A percentile compares a stretch with the other conserved stretches of the same genome.
These are phyloP conservation scores for Gomphus sp. DNA, from an alignment of 1,284 basidiomycete genomes.

Conservation along the genomic window DNA sequence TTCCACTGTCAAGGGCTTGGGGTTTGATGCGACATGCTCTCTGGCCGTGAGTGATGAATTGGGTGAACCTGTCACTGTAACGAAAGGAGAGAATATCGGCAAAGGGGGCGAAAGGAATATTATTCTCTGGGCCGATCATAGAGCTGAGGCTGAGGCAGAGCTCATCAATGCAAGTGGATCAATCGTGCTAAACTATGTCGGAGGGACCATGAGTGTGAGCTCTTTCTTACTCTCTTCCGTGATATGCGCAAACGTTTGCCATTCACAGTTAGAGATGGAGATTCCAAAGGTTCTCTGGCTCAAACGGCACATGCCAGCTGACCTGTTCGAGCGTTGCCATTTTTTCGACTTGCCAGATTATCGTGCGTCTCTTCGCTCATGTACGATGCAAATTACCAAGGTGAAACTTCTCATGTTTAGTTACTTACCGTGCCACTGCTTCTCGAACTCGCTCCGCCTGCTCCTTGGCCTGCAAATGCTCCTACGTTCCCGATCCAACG, in stretches of 20 bases:
- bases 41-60: conserved; percentile 77
- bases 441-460: conserved; percentile 80
- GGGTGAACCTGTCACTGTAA: conserved; percentile 76
- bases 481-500: conserved; percentile 65
- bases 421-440: conserved; percentile 85
- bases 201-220: conserved; percentile 91
- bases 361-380: conserved; percentile 21
- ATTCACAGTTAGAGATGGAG: conserved; percentile 85
- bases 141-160: conserved; percentile 87
- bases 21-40: conserved; percentile 97
- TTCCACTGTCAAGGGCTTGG: conserved; percentile 74
- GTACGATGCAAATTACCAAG: neutral
- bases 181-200: conserved; percentile 89
- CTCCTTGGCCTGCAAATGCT: conserved; percentile 95
- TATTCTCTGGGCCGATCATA: conserved; percentile 91
- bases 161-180: conserved; percentile 82
- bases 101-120: conserved; percentile 69
- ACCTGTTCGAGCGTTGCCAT: conserved; percentile 74
- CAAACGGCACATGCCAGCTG: conserved; percentile 75
- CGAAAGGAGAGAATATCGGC: conserved; percentile 59
- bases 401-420: conserved; percentile 11
- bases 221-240: conserved; percentile 5
- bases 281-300: conserved; percentile 96
- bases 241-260: conserved; percentile 6
- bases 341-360: conserved; percentile 98